A percentile compares a stretch with the other conserved stretches of the same genome.
Conservation (phyloP, 331 rosid genomes). For the Quercus phellos region DNA sequence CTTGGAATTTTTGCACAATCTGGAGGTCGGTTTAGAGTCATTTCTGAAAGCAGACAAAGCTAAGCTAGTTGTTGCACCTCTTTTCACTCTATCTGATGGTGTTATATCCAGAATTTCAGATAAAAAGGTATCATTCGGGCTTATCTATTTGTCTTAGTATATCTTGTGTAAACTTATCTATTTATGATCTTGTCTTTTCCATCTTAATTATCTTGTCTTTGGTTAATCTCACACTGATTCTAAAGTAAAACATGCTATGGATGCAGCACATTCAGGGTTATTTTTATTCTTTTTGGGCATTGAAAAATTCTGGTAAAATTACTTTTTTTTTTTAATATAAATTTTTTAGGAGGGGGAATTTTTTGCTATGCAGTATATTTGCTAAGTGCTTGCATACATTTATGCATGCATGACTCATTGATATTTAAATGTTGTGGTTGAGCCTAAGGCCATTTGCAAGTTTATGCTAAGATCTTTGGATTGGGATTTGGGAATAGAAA, state of each 20-base stretch:
- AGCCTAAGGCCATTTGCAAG: neutral
- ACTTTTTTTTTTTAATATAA: neutral
- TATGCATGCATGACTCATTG: neutral
- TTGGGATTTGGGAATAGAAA: neutral
- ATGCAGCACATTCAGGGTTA: neutral
- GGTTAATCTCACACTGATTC: neutral
- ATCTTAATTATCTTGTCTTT: slow-evolving; percentile 13
- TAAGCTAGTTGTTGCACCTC: slow-evolving; percentile 34
- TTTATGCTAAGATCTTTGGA: neutral
- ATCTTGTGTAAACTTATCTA: slow-evolving; percentile 6
- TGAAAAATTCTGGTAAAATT: neutral
- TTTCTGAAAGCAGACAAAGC: slow-evolving; percentile 42
- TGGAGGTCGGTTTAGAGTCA: slow-evolving; percentile 56
- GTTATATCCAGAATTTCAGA: slow-evolving; percentile 27
- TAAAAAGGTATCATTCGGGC: slow-evolving; percentile 44
- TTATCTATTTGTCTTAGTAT: neutral
- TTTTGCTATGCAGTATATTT: neutral
- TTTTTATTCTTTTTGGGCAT: neutral
- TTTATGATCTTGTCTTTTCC: neutral
- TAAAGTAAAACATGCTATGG: slow-evolving; percentile 1
- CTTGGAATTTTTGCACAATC: slow-evolving; percentile 50
- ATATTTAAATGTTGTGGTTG: neutral
- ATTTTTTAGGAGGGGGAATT: neutral
- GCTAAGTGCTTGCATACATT: too few species aligned
- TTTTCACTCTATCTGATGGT: slow-evolving; percentile 27